Percentiles rank a stretch among this genome's conserved stretches.
Conservation (phyloP, 2,329 filamentous ascomycete genomes). For the Zasmidium angulare region DNA sequence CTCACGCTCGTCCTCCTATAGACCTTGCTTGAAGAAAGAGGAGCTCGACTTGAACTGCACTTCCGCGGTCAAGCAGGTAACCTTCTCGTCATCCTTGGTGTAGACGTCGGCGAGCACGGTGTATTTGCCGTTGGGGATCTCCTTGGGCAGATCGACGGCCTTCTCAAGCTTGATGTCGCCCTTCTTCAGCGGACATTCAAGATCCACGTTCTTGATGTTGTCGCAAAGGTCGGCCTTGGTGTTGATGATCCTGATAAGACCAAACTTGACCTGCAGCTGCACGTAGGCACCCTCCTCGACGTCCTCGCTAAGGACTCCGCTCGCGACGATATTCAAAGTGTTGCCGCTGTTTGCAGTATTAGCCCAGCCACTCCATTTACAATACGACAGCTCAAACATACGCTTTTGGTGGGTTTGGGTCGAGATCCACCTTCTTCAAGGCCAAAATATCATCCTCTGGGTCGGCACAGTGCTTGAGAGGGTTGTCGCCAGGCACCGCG, state of each 20-base stretch:
- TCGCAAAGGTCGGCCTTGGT: conserved; percentile 84
- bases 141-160: conserved; percentile 76
- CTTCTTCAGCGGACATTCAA: conserved; percentile 83
- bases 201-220: conserved; percentile 80
- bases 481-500: conserved; percentile 80
- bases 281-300: conserved; percentile 81
- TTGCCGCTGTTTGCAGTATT: conserved; percentile 60
- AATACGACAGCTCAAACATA: conserved; percentile 44
- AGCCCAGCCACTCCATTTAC: background rate
- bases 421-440: conserved; percentile 77
- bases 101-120: conserved; percentile 83
- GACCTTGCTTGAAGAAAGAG: conserved; percentile 25
- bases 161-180: conserved; percentile 73
- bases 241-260: conserved; percentile 83
- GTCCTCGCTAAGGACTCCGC: conserved; percentile 68
- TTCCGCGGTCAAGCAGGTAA: conserved; percentile 82
- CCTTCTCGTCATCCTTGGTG: conserved; percentile 67
- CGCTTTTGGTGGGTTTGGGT: conserved; percentile 84
- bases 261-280: conserved; percentile 85
- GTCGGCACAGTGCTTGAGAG: conserved; percentile 74
- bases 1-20: conserved; percentile 12
- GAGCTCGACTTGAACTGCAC: conserved; percentile 58
- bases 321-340: conserved; percentile 74
- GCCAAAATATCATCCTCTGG: conserved; percentile 68
- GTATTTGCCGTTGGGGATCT: conserved; percentile 91